phyloP scores from a whole-genome alignment of 2,329 filamentous ascomycete genomes.

The Rhytidhysteron rufulum region DNA sequence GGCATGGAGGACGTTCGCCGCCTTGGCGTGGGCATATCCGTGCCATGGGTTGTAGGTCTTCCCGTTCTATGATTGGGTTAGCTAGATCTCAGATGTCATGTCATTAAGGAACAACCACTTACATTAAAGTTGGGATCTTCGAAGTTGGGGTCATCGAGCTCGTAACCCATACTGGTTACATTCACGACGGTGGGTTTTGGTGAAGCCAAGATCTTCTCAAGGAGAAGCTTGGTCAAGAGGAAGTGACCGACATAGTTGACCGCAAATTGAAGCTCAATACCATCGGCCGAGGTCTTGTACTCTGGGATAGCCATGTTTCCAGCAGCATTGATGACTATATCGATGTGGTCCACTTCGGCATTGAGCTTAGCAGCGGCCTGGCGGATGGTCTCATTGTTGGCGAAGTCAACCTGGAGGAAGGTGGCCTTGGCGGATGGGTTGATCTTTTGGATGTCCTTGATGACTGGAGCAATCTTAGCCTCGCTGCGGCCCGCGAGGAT shows the following conservation, averaged over 20 bases:
- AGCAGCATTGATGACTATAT: slow-evolving; percentile 38
- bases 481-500: slow-evolving; percentile 31
- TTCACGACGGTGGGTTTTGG: not conserved
- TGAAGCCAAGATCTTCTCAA: too few species aligned
- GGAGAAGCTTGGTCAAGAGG: slow-evolving; percentile 31
- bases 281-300: slow-evolving; percentile 27
- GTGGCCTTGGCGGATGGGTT: slow-evolving; percentile 27
- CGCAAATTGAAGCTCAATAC: slow-evolving; percentile 42
- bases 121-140: not conserved
- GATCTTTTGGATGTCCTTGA: slow-evolving; percentile 22
- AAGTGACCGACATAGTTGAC: slow-evolving; percentile 44
- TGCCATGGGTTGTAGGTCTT: not conserved
- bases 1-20: not conserved
- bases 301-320: slow-evolving; percentile 21
- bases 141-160: not conserved
- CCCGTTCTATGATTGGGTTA: too few species aligned
- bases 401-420: slow-evolving; percentile 25
- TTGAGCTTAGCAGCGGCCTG: slow-evolving; percentile 22
- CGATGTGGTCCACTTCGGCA: slow-evolving; percentile 18
- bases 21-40: not conserved
- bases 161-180: not conserved
- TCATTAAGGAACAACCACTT: too few species aligned
- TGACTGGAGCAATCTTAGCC: slow-evolving; percentile 33
- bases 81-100: too few species aligned
- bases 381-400: slow-evolving; percentile 21